Evolutionary conservation across 1,284 basidiomycete species (phyloP).

Genomic region (Erythrobasidium hasegawianum): DNA sequence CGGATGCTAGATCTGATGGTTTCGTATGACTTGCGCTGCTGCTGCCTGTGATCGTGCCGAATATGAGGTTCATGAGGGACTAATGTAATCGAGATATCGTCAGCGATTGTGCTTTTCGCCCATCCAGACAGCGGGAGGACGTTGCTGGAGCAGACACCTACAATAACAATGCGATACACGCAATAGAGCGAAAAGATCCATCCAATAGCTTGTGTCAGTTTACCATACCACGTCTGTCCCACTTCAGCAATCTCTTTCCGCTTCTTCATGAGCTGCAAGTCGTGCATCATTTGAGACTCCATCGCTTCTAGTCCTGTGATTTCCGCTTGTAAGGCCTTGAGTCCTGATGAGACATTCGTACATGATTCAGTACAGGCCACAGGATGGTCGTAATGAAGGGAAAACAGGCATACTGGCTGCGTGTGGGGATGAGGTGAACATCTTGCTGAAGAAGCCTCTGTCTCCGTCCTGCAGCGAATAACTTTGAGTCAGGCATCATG

Average conservation of each 20-base stretch:
- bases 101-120: background rate
- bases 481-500: background rate
- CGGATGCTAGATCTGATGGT: conserved; percentile 43
- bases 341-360: conserved; percentile 37
- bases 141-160: conserved; percentile 15
- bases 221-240: conserved; percentile 47
- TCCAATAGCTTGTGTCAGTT: conserved; percentile 46
- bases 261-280: conserved; percentile 46
- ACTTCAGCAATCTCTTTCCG: conserved; percentile 47
- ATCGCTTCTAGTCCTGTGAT: conserved; percentile 49
- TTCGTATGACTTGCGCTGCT: conserved; percentile 8
- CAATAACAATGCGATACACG: conserved; percentile 45
- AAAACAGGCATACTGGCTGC: conserved; percentile 28
- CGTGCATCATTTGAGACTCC: conserved; percentile 49
- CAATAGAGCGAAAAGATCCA: conserved; percentile 51
- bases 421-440: conserved; percentile 29
- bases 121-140: background rate
- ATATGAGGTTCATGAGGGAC: conserved; percentile 48
- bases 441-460: conserved; percentile 25
- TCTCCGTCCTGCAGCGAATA: background rate
- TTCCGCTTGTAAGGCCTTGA: conserved; percentile 48
- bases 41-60: conserved; percentile 39
- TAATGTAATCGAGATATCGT: conserved; percentile 23
- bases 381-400: background rate
- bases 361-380: background rate